Conservation (phyloP, 1,284 basidiomycete genomes). For the Papiliotrema terrestris region DNA sequence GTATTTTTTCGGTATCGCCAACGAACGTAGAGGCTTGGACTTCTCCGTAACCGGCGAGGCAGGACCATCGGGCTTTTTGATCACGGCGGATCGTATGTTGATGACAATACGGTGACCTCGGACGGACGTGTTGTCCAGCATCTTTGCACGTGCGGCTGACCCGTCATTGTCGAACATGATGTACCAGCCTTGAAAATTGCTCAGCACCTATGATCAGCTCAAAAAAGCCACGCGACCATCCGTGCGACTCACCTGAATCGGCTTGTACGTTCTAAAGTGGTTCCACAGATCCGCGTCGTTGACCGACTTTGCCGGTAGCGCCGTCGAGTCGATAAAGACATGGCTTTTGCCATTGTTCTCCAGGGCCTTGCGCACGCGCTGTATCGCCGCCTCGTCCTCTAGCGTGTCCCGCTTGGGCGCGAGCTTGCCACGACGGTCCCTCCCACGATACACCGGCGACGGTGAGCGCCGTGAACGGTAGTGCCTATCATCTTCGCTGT, state of each 20-base stretch:
- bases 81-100: constrained; percentile 18
- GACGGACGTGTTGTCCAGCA: constrained; percentile 36
- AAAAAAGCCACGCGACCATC: too few species aligned
- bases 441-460: constrained; percentile 9
- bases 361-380: constrained; percentile 29
- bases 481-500: constrained; percentile 32
- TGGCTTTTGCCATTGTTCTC: constrained; percentile 33
- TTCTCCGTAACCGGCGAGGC: constrained; percentile 2
- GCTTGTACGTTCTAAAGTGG: constrained; percentile 45
- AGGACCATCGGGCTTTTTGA: constrained; percentile 10
- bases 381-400: constrained; percentile 28
- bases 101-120: constrained; percentile 30
- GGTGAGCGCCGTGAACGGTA: constrained; percentile 18
- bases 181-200: constrained; percentile 40
- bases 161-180: constrained; percentile 37
- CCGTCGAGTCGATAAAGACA: constrained; percentile 37
- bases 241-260: constrained; percentile 24
- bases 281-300: constrained; percentile 32
- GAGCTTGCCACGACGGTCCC: constrained; percentile 1
- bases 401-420: constrained; percentile 6
- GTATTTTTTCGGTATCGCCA: constrained; percentile 24
- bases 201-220: constrained; percentile 17
- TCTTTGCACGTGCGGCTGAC: constrained; percentile 27
- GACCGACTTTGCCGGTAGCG: constrained; percentile 19
- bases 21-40: constrained; percentile 27